Evolutionary conservation across 2,329 filamentous ascomycete genomes (phyloP).

Genomic region (Torrubiella hemipterigena): DNA sequence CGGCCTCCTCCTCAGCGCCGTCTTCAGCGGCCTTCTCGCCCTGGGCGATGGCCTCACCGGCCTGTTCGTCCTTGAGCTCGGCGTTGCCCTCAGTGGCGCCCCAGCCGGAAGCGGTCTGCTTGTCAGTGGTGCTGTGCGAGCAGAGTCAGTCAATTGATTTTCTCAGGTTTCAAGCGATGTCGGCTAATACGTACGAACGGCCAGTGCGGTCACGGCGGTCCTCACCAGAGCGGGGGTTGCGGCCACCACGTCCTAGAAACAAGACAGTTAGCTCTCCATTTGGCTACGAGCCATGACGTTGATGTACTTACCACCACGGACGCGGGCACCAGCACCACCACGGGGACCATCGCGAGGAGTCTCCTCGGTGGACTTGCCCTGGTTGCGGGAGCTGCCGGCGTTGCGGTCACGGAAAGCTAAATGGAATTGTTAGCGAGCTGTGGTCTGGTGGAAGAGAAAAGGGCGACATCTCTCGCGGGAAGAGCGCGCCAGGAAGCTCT

Average conservation of each 20-base stretch:
- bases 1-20: conserved; percentile 33
- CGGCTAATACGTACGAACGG: conserved; percentile 28
- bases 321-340: conserved; percentile 53
- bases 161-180: not conserved
- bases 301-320: conserved; percentile 38
- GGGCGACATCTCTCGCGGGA: too few species aligned
- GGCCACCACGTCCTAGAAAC: conserved; percentile 37
- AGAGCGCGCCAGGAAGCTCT: not conserved
- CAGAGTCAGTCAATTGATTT: not conserved
- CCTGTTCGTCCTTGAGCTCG: conserved; percentile 85
- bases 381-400: conserved; percentile 68
- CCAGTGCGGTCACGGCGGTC: conserved; percentile 41
- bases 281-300: conserved; percentile 1
- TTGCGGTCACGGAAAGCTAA: conserved; percentile 82
- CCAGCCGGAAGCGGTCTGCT: conserved; percentile 84
- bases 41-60: conserved; percentile 79
- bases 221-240: conserved; percentile 39
- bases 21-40: conserved; percentile 60
- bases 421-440: conserved; percentile 3
- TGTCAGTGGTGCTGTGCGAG: conserved; percentile 57
- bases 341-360: conserved; percentile 40
- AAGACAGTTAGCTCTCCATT: conserved; percentile 4
- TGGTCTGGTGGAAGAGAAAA: not conserved
- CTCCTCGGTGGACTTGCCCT: conserved; percentile 66
- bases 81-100: conserved; percentile 70